Base-by-base conservation (phyloP, 2,329 filamentous ascomycete genomes). In the Bipolaris oryzae region DNA sequence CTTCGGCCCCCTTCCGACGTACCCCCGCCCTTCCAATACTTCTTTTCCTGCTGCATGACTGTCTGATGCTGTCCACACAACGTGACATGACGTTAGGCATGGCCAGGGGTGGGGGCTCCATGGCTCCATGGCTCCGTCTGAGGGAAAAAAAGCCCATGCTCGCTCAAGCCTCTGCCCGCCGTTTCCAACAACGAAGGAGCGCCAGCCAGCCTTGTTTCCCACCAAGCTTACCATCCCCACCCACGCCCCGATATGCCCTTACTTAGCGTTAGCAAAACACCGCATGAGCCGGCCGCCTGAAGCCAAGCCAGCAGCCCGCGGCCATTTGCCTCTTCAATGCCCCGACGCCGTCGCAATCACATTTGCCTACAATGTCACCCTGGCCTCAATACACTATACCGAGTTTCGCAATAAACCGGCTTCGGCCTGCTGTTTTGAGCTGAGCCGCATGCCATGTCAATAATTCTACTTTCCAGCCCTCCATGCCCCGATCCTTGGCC, bases 1-100 rank as follows among this genome's bases (percentile, higher is more conserved):
- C 33, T 31, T 16, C 39, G 28, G 38, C 48, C 46, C 50, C 55
- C 25, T 41, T 52, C 38, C 46, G 47, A 43, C 49, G 50, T 18
- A 39, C 43, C 39, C 55, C 51, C 43, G n/a, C 55, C 38, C 35
- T 56, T 55, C 45, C 50, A 48, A 58, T 49, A 46, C 47, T 28
- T 28, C 25, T 28, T 48, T 48, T 15, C 44, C 28, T n/a, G 50
- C 50, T 33, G 55, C 46, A 55, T 21, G 50, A 46, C 42, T 28
- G 35, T 50, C 33, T 13, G 23, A 25, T 25, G 41, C 41, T 28
- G 41, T 28, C 21, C 55, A 47, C 51, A 47, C 55, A 39, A 35
- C 41, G 42, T 41, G 15, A 16, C 42, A 61, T 61, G 58, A 61
- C 58, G 56, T 58, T 28, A 28, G 25, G 25, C 25, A 28, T 48